Percentiles rank a stretch among this genome's conserved stretches.
These are phyloP conservation scores for Bimuria novae-zelandiae DNA, from an alignment of 2,329 filamentous ascomycete species.

Conservation along the genomic window DNA sequence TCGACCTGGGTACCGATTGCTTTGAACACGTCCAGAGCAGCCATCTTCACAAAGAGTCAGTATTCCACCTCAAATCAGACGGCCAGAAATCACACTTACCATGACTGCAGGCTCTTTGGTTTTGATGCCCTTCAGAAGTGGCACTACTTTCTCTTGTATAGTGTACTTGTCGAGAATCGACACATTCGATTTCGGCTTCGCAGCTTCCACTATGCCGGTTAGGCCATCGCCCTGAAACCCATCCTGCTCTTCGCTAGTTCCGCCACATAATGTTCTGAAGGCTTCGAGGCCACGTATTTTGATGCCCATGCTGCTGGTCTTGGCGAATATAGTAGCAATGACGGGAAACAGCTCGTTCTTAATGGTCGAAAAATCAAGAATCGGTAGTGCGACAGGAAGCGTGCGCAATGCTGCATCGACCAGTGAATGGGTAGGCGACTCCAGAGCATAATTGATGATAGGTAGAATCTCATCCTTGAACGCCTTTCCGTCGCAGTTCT, in stretches of 20 bases:
- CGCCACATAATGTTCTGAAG: constrained; percentile 87
- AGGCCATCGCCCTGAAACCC: constrained; percentile 67
- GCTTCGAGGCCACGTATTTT: constrained; percentile 92
- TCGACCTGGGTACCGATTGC: constrained; percentile 84
- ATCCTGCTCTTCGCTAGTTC: constrained; percentile 52
- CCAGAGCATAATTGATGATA: constrained; percentile 79
- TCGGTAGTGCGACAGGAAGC: constrained; percentile 77
- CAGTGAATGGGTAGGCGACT: constrained; percentile 85
- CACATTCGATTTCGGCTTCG: constrained; percentile 66
- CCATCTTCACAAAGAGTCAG: constrained; percentile 60
- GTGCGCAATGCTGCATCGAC: constrained; percentile 84
- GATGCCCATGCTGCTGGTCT: constrained; percentile 90
- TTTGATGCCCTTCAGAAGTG: constrained; percentile 88
- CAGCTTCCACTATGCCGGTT: constrained; percentile 65
- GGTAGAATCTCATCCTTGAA: constrained; percentile 96
- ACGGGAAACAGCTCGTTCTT: constrained; percentile 97
- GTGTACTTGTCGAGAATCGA: constrained; percentile 95
- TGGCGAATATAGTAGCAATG: constrained; percentile 86
- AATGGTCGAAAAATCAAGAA: constrained; percentile 93
- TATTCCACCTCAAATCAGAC: not conserved
- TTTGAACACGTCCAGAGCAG: constrained; percentile 79
- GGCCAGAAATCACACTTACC: constrained; percentile 46
- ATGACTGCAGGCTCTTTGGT: constrained; percentile 98
- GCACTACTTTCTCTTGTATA: constrained; percentile 96
- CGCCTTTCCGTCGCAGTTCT: constrained; percentile 85